phyloP scores from a whole-genome alignment of 176 grass and related monocot genomes.

The Zoysia pacifica region DNA sequence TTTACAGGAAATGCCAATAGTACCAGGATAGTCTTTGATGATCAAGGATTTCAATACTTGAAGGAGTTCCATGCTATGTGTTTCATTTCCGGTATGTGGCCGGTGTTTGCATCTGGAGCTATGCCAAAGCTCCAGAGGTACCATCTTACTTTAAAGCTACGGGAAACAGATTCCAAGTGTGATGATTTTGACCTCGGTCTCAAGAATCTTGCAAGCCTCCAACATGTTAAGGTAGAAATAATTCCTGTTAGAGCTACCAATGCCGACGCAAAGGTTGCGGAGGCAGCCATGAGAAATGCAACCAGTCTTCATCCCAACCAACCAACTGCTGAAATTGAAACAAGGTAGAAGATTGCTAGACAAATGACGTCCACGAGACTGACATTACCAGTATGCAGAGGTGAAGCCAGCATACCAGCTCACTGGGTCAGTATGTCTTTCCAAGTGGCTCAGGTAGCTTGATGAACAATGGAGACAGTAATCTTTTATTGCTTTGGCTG shows the following conservation, averaged over 20 bases:
- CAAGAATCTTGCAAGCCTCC: constrained; percentile 14
- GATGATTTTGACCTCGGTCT: constrained; percentile 8
- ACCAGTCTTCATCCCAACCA: constrained; percentile 19
- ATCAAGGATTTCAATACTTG: neutral
- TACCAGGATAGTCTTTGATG: neutral
- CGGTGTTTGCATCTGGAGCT: neutral
- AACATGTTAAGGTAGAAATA: neutral
- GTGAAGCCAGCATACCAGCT: no score
- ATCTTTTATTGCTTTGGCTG: no score
- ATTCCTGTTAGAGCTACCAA: neutral
- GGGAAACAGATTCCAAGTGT: neutral
- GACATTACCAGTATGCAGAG: neutral
- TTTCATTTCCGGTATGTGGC: constrained; percentile 8
- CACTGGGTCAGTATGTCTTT: no score
- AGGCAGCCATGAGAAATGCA: constrained; percentile 22
- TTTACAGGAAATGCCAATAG: neutral
- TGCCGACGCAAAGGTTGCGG: neutral
- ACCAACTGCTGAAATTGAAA: constrained; percentile 5
- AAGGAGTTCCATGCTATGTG: neutral
- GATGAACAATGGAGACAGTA: no score
- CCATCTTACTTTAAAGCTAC: constrained; percentile 3
- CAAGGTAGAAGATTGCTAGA: neutral
- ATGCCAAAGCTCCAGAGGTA: constrained; percentile 16
- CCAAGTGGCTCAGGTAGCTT: no score
- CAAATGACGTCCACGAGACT: neutral